phyloP scores from a whole-genome alignment of 192 early-diverging fungal species.

The Rhizophagus clarus region DNA sequence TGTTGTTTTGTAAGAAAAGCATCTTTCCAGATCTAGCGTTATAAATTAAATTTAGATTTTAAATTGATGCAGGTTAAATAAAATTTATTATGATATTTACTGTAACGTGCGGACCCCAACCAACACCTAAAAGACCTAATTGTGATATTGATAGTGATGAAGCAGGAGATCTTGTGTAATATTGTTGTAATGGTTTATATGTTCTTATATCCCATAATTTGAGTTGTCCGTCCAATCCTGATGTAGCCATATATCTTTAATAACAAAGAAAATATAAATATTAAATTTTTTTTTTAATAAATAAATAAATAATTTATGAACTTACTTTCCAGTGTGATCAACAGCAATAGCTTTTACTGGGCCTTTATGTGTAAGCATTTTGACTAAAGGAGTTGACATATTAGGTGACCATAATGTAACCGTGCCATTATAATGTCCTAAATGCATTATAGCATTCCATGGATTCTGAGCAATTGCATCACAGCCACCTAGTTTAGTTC shows the following conservation, averaged over 20 bases:
- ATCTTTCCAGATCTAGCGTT: constrained; percentile 82
- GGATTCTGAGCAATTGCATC: constrained; percentile 90
- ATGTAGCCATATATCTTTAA: constrained; percentile 83
- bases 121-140: constrained; percentile 80
- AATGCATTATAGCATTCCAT: constrained; percentile 84
- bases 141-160: constrained; percentile 82
- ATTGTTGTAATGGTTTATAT: constrained; percentile 79
- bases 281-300: not conserved
- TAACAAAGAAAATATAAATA: not conserved
- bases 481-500: constrained; percentile 76
- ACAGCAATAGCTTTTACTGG: constrained; percentile 85
- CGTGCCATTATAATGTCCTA: constrained; percentile 87
- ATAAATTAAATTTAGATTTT: not conserved
- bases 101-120: constrained; percentile 74
- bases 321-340: constrained; percentile 59
- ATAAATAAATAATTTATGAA: not conserved
- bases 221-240: constrained; percentile 86
- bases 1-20: constrained; percentile 71
- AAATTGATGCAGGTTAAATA: not conserved
- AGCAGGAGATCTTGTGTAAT: constrained; percentile 78
- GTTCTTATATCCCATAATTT: constrained; percentile 94
- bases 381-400: constrained; percentile 82
- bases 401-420: constrained; percentile 93
- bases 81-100: constrained; percentile 41
- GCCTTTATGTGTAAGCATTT: constrained; percentile 91